Conservation (phyloP, 768 basidiomycete species). For the Suillus brevipes region DNA sequence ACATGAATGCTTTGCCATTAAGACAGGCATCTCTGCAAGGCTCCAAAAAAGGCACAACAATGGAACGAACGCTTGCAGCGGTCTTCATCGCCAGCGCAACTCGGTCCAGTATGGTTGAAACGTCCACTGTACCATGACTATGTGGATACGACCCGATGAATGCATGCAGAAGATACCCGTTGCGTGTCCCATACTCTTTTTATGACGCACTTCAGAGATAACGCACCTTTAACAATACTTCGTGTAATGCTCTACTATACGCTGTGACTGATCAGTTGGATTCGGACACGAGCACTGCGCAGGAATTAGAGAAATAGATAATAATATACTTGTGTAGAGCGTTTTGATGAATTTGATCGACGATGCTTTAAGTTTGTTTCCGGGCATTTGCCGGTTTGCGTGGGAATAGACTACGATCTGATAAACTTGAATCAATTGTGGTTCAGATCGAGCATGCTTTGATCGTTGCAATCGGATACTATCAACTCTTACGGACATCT, state of each 20-base stretch:
- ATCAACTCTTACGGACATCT: neutral
- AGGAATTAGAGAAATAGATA: neutral
- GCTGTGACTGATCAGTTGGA: neutral
- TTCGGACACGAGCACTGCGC: neutral
- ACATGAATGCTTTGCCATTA: conserved; percentile 6
- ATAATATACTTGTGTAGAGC: no score
- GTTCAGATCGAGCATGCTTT: neutral
- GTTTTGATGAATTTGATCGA: no score
- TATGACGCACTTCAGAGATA: neutral
- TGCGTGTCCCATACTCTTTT: neutral
- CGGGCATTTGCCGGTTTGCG: neutral
- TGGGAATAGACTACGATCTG: neutral
- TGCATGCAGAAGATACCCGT: neutral
- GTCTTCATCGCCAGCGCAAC: conserved; percentile 9
- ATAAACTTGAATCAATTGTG: neutral
- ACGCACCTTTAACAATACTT: neutral
- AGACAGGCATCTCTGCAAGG: conserved; percentile 17
- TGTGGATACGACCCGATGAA: conserved; percentile 4
- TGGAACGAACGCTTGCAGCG: conserved; percentile 33
- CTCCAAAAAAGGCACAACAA: conserved; percentile 21
- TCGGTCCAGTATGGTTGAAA: conserved; percentile 21
- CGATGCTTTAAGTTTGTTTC: no score
- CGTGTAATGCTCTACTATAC: neutral
- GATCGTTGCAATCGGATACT: conserved; percentile 2
- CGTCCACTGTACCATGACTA: conserved; percentile 18